Evolutionary conservation across 106 monocot species (phyloP).

Genomic region (Alisma plantagoaquatica): DNA sequence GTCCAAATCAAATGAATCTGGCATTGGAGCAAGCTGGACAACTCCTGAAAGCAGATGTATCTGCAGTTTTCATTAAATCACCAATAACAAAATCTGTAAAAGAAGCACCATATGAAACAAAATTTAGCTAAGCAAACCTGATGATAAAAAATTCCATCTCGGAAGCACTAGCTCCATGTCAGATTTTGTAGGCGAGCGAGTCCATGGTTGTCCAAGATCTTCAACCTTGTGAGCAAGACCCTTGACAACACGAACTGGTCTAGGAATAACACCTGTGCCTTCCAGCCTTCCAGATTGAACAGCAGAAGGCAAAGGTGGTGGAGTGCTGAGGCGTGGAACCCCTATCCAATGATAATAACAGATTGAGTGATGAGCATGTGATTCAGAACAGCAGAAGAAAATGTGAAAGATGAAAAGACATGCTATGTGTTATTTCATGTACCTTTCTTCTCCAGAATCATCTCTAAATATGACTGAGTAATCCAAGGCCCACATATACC

Average conservation of each 20-base stretch:
- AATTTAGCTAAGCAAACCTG: slow-evolving; percentile 36
- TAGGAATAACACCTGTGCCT: slow-evolving; percentile 42
- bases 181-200: slow-evolving; percentile 84
- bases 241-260: slow-evolving; percentile 51
- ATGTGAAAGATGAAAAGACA: too few species aligned
- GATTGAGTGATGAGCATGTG: too few species aligned
- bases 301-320: slow-evolving; percentile 58
- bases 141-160: slow-evolving; percentile 60
- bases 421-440: too few species aligned
- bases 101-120: neutral
- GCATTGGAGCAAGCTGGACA: slow-evolving; percentile 68
- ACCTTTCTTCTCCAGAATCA: slow-evolving; percentile 98
- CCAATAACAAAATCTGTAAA: neutral
- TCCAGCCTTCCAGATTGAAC: slow-evolving; percentile 49
- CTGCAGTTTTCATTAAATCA: slow-evolving; percentile 28
- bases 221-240: slow-evolving; percentile 42
- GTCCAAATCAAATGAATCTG: slow-evolving; percentile 89
- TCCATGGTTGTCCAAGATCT: slow-evolving; percentile 83
- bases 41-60: slow-evolving; percentile 63
- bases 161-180: slow-evolving; percentile 53
- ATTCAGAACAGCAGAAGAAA: too few species aligned
- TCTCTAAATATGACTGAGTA: slow-evolving; percentile 95
- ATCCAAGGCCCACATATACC: slow-evolving; percentile 80
- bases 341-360: slow-evolving; percentile 43
- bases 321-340: slow-evolving; percentile 90